phyloP scores from a whole-genome alignment of 306 rosid genomes.

The Casuarina equisetifolia region DNA sequence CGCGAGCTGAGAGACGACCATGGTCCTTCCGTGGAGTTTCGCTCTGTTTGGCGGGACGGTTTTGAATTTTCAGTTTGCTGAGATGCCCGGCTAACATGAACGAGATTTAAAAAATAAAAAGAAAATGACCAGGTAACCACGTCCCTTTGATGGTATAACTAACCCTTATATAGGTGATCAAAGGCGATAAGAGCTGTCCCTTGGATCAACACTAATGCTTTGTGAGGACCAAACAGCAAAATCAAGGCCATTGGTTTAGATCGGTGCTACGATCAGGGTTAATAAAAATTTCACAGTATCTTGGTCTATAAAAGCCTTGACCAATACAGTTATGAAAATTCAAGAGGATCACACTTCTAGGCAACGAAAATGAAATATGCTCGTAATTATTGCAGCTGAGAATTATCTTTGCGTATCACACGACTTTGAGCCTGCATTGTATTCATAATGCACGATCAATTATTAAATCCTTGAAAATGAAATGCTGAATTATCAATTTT shows the following conservation, averaged over 20 bases:
- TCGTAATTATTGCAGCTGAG: neutral
- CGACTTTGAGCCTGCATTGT: neutral
- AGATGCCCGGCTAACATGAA: too few species aligned
- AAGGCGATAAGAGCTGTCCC: too few species aligned
- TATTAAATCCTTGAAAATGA: neutral
- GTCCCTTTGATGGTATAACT: too few species aligned
- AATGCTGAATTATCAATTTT: neutral
- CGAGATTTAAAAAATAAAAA: too few species aligned
- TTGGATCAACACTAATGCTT: too few species aligned
- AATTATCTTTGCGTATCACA: neutral
- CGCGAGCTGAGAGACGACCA: slow-evolving; percentile 22
- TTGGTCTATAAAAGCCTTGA: neutral
- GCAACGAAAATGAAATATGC: neutral
- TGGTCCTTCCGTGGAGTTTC: slow-evolving; percentile 14
- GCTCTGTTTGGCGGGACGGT: slow-evolving; percentile 13
- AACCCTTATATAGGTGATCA: too few species aligned
- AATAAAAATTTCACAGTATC: too few species aligned
- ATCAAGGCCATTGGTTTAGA: too few species aligned
- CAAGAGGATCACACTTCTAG: neutral
- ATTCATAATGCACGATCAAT: neutral
- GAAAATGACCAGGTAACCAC: too few species aligned
- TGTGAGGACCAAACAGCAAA: too few species aligned
- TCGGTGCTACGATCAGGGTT: too few species aligned
- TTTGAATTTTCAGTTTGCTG: too few species aligned
- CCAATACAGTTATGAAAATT: neutral